Percentiles rank a stretch among this genome's conserved stretches.
These are phyloP conservation scores for Elaeagnus macrophylla DNA, from an alignment of 306 rosid species.

Conservation along the genomic window DNA sequence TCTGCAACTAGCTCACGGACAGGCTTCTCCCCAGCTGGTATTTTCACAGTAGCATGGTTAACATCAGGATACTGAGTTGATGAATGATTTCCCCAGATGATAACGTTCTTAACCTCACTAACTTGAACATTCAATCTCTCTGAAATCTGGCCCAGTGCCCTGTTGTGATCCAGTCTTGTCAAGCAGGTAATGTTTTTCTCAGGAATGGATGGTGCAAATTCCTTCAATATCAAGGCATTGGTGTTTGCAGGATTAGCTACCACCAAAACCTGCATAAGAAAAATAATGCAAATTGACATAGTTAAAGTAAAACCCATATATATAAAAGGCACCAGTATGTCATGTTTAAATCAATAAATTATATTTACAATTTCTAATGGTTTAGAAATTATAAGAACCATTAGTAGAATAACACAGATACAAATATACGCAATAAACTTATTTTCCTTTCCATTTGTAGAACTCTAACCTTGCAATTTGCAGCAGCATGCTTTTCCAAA, in stretches of 20 bases:
- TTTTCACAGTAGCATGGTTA: constrained; percentile 78
- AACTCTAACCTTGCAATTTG: constrained; percentile 75
- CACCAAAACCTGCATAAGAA: constrained; percentile 72
- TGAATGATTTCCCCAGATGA: constrained; percentile 98
- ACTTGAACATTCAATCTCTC: constrained; percentile 77
- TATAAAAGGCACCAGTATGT: too few relatives aligned
- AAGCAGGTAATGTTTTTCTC: constrained; percentile 78
- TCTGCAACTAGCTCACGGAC: constrained; percentile 75
- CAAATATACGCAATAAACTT: neutral
- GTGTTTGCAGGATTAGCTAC: constrained; percentile 99
- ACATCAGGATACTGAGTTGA: constrained; percentile 97
- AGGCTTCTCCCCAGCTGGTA: constrained; percentile 64
- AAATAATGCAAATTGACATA: neutral
- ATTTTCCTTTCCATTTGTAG: neutral
- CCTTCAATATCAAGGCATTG: constrained; percentile 95
- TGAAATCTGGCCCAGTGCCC: constrained; percentile 96
- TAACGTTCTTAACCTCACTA: constrained; percentile 79
- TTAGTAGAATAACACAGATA: too few relatives aligned
- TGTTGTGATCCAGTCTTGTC: constrained; percentile 93
- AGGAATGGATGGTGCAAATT: constrained; percentile 89
- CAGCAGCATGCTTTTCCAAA: constrained; percentile 85
- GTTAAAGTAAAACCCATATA: too few relatives aligned
- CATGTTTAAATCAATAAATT: too few relatives aligned
- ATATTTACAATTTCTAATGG: too few relatives aligned
- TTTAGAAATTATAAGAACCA: too few relatives aligned